phyloP scores from a whole-genome alignment of 352 stramenopile genomes.

The Sclerospora graminicola region DNA sequence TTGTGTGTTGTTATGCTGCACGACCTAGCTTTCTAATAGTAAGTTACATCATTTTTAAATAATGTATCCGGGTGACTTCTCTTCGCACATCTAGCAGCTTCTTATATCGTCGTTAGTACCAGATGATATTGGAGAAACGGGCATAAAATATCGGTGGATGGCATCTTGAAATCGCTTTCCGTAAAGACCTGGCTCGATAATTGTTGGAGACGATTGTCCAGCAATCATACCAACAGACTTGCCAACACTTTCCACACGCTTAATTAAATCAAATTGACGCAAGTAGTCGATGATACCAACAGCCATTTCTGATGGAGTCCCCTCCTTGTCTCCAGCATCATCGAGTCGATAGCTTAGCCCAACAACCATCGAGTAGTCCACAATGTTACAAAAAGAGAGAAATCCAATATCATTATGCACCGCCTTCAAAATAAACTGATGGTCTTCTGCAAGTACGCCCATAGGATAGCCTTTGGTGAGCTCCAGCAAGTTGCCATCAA shows the following conservation, averaged over 20 bases:
- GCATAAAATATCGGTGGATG: conserved; percentile 96
- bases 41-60: neutral
- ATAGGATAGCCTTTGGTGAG: conserved; percentile 70
- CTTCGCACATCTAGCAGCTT: neutral
- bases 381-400: conserved; percentile 96
- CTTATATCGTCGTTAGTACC: conserved; percentile 30
- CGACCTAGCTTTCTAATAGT: neutral
- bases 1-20: too few relatives aligned
- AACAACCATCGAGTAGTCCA: conserved; percentile 99
- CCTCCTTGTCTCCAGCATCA: conserved; percentile 16
- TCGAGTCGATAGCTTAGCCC: conserved; percentile 49
- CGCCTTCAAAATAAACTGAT: conserved; percentile 66
- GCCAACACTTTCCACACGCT: conserved; percentile 96
- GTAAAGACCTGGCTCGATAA: conserved; percentile 96
- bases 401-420: conserved; percentile 97
- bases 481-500: conserved; percentile 83
- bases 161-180: conserved; percentile 92
- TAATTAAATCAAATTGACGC: conserved; percentile 97
- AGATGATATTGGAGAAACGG: conserved; percentile 79
- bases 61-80: neutral
- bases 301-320: conserved; percentile 69
- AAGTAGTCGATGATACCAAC: conserved; percentile 99
- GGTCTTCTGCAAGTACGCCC: conserved; percentile 56
- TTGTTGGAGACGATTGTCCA: conserved; percentile 94
- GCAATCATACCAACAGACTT: conserved; percentile 98